Conservation (phyloP, 2,329 filamentous ascomycete species). For the Diaporthe sp. region DNA sequence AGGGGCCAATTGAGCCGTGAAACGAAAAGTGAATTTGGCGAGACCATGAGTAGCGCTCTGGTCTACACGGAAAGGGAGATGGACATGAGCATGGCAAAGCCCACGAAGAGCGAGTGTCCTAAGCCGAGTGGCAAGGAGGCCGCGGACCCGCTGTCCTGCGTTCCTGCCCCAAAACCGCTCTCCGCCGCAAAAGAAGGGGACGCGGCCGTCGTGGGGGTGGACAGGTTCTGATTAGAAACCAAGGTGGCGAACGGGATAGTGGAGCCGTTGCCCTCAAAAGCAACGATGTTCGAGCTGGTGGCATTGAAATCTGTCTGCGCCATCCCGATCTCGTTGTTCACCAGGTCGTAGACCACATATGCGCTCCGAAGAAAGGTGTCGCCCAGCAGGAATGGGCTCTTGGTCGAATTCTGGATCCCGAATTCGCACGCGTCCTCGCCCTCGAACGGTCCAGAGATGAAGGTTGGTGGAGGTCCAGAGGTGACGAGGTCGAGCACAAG, state of each 20-base stretch:
- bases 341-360: conserved; percentile 72
- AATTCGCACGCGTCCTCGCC: conserved; percentile 66
- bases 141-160: conserved; percentile 41
- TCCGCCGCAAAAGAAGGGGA: conserved; percentile 53
- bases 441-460: conserved; percentile 57
- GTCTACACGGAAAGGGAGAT: not conserved
- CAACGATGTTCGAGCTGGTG: conserved; percentile 62
- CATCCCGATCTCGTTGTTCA: conserved; percentile 69
- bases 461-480: conserved; percentile 49
- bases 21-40: too few species aligned
- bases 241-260: conserved; percentile 64
- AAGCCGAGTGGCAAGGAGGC: conserved; percentile 43
- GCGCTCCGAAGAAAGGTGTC: conserved; percentile 72
- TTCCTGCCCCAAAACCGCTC: conserved; percentile 51
- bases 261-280: conserved; percentile 64
- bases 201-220: conserved; percentile 45
- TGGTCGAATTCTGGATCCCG: conserved; percentile 66
- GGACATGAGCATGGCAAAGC: not conserved
- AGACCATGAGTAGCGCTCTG: not conserved
- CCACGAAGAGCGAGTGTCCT: conserved; percentile 43
- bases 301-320: conserved; percentile 70
- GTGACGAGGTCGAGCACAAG: conserved; percentile 63
- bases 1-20: not conserved
- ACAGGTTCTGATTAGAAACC: conserved; percentile 56
- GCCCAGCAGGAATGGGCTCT: conserved; percentile 63